Conservation (phyloP, 106 monocot species). For the Phalaenopsis aphrodite region DNA sequence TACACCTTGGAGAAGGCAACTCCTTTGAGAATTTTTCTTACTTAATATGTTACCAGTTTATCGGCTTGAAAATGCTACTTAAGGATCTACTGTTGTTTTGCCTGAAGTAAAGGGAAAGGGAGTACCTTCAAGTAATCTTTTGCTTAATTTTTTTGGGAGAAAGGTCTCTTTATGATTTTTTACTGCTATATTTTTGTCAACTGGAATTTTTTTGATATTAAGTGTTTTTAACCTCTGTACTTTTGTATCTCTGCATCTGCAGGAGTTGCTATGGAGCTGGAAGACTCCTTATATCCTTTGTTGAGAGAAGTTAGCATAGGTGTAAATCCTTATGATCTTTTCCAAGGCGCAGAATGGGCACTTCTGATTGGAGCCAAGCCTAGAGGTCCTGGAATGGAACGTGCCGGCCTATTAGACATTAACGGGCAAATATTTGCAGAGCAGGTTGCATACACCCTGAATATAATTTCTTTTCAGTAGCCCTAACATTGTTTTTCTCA, state of each 20-base stretch:
- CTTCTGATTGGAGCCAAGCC: conserved; percentile 91
- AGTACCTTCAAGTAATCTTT: not conserved
- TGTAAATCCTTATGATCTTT: conserved; percentile 75
- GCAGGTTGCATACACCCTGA: conserved; percentile 31
- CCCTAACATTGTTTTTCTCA: not conserved
- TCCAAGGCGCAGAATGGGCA: conserved; percentile 91
- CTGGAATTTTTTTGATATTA: not conserved
- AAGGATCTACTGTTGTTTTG: too few relatives aligned
- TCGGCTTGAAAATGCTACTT: too few relatives aligned
- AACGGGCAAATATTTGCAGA: conserved; percentile 96
- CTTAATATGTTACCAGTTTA: too few relatives aligned
- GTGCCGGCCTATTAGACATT: conserved; percentile 85
- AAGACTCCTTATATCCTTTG: conserved; percentile 91
- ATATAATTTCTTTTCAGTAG: not conserved
- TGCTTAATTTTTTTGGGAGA: not conserved
- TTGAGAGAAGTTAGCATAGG: conserved; percentile 91
- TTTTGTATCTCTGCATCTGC: not conserved
- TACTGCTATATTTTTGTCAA: not conserved
- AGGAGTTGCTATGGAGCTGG: conserved; percentile 99
- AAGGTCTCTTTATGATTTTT: not conserved
- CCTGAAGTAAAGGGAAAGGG: too few relatives aligned
- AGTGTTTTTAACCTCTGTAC: not conserved
- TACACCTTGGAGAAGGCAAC: too few relatives aligned
- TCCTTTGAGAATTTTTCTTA: too few relatives aligned
- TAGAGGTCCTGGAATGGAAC: conserved; percentile 97